Evolutionary conservation across 148 eudicot genomes (phyloP).

Genomic region (Rheum nobile): DNA sequence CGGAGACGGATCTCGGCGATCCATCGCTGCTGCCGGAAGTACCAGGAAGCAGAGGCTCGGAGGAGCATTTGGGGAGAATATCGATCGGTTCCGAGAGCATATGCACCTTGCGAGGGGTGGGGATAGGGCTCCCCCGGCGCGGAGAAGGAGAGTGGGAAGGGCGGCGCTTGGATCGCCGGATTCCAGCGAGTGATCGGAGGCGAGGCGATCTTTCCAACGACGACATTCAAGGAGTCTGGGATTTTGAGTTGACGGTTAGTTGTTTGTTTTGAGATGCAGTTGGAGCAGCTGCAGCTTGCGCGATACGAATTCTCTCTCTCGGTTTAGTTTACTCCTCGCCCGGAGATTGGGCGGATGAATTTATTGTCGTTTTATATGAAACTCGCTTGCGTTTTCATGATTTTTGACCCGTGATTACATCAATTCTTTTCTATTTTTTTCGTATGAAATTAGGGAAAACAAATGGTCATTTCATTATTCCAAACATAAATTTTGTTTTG

Average conservation of each 20-base stretch:
- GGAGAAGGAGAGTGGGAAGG: conserved; percentile 1
- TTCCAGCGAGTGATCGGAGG: neutral
- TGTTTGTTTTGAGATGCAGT: neutral
- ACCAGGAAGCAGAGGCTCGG: conserved; percentile 8
- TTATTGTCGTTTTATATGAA: neutral
- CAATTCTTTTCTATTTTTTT: neutral
- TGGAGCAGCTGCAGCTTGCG: too few species aligned
- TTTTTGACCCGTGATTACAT: neutral
- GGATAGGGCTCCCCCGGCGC: neutral
- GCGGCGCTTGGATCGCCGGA: neutral
- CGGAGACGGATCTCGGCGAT: neutral
- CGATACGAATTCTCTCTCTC: too few species aligned
- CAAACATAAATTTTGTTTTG: too few species aligned
- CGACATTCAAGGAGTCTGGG: neutral
- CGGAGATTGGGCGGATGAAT: neutral
- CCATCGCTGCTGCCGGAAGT: neutral
- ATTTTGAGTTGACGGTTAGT: conserved; percentile 2
- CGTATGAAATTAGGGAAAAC: too few species aligned
- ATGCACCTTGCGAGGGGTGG: neutral
- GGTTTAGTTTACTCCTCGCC: neutral
- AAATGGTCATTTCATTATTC: too few species aligned
- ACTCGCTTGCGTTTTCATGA: neutral
- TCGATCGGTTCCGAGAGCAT: neutral
- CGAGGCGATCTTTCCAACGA: conserved; percentile 2
- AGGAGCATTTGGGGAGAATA: conserved; percentile 7